Conservation (phyloP, 1,139 yeast species). For the Taiozyma onychis region DNA sequence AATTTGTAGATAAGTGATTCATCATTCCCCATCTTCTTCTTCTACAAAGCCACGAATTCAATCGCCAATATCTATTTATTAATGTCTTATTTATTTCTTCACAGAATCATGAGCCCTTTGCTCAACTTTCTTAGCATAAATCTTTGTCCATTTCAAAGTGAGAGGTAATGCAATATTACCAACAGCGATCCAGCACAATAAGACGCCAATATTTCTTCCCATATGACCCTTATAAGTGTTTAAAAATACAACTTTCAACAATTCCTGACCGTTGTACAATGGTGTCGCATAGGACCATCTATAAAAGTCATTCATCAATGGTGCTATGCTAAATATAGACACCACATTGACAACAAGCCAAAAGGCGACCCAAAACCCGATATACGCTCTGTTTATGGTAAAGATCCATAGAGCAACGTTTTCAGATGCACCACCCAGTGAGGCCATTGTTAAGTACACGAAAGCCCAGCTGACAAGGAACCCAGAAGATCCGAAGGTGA, state of each 20-base stretch:
- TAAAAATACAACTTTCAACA: constrained; percentile 40
- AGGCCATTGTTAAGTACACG: constrained; percentile 40
- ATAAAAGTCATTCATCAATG: constrained; percentile 39
- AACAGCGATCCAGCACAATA: constrained; percentile 41
- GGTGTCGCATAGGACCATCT: constrained; percentile 51
- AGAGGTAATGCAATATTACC: constrained; percentile 38
- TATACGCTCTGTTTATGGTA: constrained; percentile 35
- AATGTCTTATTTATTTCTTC: background rate
- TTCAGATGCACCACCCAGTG: constrained; percentile 48
- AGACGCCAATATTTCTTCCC: constrained; percentile 43
- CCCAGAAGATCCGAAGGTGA: constrained; percentile 40
- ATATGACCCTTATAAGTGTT: constrained; percentile 40
- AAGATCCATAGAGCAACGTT: constrained; percentile 35
- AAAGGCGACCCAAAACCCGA: constrained; percentile 43
- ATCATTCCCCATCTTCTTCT: no score
- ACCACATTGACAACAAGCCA: constrained; percentile 41
- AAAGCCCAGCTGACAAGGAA: constrained; percentile 45
- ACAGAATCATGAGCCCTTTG: background rate
- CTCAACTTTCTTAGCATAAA: constrained; percentile 2
- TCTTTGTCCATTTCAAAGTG: constrained; percentile 27
- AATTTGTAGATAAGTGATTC: background rate
- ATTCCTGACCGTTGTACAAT: constrained; percentile 40
- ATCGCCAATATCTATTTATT: no score
- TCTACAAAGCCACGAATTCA: background rate
- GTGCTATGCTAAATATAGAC: constrained; percentile 44